phyloP scores from a whole-genome alignment of 2,329 filamentous ascomycete genomes.

The Exophiala alcalophila region DNA sequence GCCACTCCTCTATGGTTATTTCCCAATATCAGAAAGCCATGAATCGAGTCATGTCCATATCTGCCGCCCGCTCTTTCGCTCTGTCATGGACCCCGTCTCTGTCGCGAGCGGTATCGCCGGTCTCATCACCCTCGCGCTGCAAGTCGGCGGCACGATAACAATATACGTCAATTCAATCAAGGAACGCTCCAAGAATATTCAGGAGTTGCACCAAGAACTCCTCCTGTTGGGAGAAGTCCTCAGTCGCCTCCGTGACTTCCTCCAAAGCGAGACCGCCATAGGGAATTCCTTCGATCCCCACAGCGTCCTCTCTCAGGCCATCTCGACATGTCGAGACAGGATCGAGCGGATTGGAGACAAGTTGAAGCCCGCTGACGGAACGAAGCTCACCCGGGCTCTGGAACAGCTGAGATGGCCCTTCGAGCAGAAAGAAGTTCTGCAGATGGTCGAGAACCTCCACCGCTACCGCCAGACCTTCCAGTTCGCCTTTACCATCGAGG shows the following conservation, averaged over 20 bases:
- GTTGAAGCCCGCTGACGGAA: slow-evolving; percentile 19
- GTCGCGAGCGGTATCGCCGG: slow-evolving; percentile 28
- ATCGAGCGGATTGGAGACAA: slow-evolving; percentile 29
- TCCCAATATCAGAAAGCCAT: too few species aligned
- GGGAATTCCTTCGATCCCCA: slow-evolving; percentile 20
- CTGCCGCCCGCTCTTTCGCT: not conserved
- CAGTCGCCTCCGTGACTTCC: slow-evolving; percentile 24
- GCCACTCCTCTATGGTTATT: too few species aligned
- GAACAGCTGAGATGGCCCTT: slow-evolving; percentile 30
- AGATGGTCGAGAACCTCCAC: slow-evolving; percentile 25
- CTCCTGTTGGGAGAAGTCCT: slow-evolving; percentile 27
- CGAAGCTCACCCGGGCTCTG: slow-evolving; percentile 20
- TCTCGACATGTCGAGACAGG: slow-evolving; percentile 23
- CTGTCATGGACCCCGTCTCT: slow-evolving; percentile 25
- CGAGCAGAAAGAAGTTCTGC: slow-evolving; percentile 27
- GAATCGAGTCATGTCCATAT: slow-evolving; percentile 6
- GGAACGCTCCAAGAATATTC: slow-evolving; percentile 26
- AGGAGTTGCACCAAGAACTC: slow-evolving; percentile 28
- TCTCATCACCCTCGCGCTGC: slow-evolving; percentile 24
- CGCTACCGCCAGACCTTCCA: slow-evolving; percentile 27
- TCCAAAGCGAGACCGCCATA: slow-evolving; percentile 18
- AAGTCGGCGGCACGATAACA: slow-evolving; percentile 22
- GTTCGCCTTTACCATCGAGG: slow-evolving; percentile 27
- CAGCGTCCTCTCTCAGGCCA: slow-evolving; percentile 26
- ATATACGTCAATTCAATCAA: slow-evolving; percentile 26